phyloP scores from a whole-genome alignment of 495 filamentous ascomycete species.

The Clohesyomyces aquaticus region DNA sequence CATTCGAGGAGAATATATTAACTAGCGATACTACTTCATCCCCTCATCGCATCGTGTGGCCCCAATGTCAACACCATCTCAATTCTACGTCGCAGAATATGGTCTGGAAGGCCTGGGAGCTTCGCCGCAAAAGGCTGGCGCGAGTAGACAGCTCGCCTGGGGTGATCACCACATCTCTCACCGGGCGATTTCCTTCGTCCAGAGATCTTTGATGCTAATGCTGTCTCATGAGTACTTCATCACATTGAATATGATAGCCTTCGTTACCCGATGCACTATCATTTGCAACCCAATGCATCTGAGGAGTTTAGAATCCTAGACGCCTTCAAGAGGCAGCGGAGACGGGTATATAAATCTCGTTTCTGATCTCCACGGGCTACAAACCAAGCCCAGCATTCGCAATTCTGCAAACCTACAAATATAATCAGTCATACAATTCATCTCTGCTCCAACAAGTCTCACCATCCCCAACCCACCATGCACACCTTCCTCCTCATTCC shows the following conservation, averaged over 20 bases:
- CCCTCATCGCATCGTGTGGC: neutral
- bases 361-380: neutral
- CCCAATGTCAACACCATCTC: neutral
- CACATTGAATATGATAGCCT: no score
- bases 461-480: neutral
- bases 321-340: neutral
- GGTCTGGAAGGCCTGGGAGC: neutral
- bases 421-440: no score
- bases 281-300: no score
- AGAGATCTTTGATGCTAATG: neutral
- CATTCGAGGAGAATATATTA: neutral
- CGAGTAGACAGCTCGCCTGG: neutral
- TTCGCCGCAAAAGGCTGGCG: neutral
- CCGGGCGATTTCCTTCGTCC: neutral
- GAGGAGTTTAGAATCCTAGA: neutral
- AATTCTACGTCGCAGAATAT: neutral
- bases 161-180: neutral
- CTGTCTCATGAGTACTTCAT: neutral
- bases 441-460: no score
- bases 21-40: neutral
- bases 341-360: neutral
- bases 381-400: neutral
- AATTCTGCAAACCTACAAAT: no score
- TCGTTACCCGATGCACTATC: no score
- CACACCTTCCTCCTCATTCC: neutral